Evolutionary conservation across 139 green algal genomes (phyloP).

Genomic region (Zygnema cylindricum): DNA sequence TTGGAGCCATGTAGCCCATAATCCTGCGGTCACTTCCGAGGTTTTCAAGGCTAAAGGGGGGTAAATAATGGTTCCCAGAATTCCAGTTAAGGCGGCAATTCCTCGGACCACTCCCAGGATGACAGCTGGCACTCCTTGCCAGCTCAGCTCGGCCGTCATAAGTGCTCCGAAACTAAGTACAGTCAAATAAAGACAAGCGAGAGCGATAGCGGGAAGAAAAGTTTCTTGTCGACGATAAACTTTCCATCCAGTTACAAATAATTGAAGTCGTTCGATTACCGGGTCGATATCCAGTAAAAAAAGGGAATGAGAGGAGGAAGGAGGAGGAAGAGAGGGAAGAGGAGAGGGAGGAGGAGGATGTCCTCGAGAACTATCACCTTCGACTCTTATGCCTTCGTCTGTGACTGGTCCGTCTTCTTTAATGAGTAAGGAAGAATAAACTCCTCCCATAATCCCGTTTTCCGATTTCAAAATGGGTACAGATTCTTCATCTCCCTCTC

Average conservation of each 20-base stretch:
- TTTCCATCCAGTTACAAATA: background rate
- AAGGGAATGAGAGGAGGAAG: background rate
- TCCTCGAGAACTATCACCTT: background rate
- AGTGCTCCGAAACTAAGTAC: conserved; percentile 73
- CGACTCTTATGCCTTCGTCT: background rate
- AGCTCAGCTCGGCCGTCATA: conserved; percentile 74
- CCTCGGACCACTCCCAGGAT: conserved; percentile 68
- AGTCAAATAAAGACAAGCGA: conserved; percentile 82
- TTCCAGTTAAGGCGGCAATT: conserved; percentile 72
- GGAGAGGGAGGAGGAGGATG: background rate
- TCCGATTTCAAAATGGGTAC: background rate
- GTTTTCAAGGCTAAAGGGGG: background rate
- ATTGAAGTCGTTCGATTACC: background rate
- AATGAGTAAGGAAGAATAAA: too few species aligned
- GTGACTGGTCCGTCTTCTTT: background rate
- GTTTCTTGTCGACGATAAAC: conserved; percentile 76
- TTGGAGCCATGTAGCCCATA: conserved; percentile 62
- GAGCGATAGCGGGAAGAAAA: conserved; percentile 71
- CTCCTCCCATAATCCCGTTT: background rate
- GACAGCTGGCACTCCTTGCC: conserved; percentile 71
- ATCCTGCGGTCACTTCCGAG: conserved; percentile 46
- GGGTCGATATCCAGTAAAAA: too few species aligned
- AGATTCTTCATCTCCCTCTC: background rate
- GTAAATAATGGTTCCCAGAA: conserved; percentile 72
- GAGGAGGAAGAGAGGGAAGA: background rate